phyloP scores from a whole-genome alignment of 2,329 filamentous ascomycete species.

The Akanthomyces dipterigenus region DNA sequence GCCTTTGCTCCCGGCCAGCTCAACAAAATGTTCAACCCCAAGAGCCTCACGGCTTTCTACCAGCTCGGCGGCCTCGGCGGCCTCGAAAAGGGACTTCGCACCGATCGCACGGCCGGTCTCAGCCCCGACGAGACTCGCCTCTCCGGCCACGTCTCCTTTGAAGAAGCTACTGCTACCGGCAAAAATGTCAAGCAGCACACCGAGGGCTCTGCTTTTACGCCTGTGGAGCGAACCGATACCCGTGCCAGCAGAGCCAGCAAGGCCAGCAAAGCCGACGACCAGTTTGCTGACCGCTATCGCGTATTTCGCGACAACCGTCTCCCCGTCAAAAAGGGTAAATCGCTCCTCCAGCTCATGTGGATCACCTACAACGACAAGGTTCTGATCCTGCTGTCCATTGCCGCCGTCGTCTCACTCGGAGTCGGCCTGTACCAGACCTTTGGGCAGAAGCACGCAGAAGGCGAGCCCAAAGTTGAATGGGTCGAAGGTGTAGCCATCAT shows the following conservation, averaged over 20 bases:
- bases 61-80: conserved; percentile 71
- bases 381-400: conserved; percentile 62
- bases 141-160: conserved; percentile 61
- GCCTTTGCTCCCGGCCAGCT: conserved; percentile 79
- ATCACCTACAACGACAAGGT: conserved; percentile 82
- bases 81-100: conserved; percentile 70
- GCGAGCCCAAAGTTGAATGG: conserved; percentile 61
- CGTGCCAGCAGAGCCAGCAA: conserved; percentile 8
- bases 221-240: conserved; percentile 5
- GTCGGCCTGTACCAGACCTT: conserved; percentile 72
- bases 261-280: conserved; percentile 19
- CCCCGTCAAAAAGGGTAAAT: conserved; percentile 69
- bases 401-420: conserved; percentile 65
- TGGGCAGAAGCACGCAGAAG: conserved; percentile 45
- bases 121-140: conserved; percentile 67
- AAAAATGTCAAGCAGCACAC: conserved; percentile 27
- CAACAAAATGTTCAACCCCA: conserved; percentile 83
- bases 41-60: conserved; percentile 75
- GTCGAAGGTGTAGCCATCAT: conserved; percentile 78
- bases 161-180: conserved; percentile 54
- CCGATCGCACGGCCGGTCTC: conserved; percentile 65
- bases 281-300: conserved; percentile 59
- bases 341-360: conserved; percentile 66
- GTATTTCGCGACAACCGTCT: conserved; percentile 67
- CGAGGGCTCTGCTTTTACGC: conserved; percentile 21